Percentiles rank a stretch among this genome's conserved stretches.
Evolutionary conservation across 768 basidiomycete species (phyloP).

Genomic region (Pulveroboletus sp.): DNA sequence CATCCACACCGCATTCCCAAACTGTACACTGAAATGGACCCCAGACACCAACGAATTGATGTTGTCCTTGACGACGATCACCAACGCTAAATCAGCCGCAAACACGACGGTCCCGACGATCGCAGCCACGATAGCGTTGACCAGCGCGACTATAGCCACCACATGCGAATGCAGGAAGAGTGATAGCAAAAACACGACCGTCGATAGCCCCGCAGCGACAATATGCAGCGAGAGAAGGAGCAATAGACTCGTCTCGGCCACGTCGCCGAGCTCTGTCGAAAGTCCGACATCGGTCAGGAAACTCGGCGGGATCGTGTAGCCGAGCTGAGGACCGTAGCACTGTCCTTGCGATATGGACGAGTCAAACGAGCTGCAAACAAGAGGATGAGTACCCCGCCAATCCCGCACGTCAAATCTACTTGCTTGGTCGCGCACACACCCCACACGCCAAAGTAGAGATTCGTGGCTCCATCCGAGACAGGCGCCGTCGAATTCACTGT

Average conservation of each 20-base stretch:
- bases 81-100: conserved; percentile 61
- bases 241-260: conserved; percentile 49
- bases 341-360: conserved; percentile 22
- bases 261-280: conserved; percentile 40
- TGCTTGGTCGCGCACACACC: conserved; percentile 71
- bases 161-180: conserved; percentile 58
- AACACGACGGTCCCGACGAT: conserved; percentile 55
- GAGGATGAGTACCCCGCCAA: neutral
- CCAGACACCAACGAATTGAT: conserved; percentile 37
- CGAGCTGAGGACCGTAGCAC: conserved; percentile 65
- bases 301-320: conserved; percentile 59
- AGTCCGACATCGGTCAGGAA: conserved; percentile 44
- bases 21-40: conserved; percentile 44
- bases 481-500: conserved; percentile 31
- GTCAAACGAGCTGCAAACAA: conserved; percentile 6
- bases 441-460: conserved; percentile 78
- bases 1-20: conserved; percentile 77
- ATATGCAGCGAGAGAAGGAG: conserved; percentile 68
- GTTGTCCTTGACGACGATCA: conserved; percentile 47
- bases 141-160: conserved; percentile 55
- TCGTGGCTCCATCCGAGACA: conserved; percentile 52
- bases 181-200: conserved; percentile 49
- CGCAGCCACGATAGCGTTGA: conserved; percentile 55
- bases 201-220: conserved; percentile 56
- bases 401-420: neutral